Evolutionary conservation across 2,329 filamentous ascomycete genomes (phyloP).

Genomic region (Metarhizium humberi): DNA sequence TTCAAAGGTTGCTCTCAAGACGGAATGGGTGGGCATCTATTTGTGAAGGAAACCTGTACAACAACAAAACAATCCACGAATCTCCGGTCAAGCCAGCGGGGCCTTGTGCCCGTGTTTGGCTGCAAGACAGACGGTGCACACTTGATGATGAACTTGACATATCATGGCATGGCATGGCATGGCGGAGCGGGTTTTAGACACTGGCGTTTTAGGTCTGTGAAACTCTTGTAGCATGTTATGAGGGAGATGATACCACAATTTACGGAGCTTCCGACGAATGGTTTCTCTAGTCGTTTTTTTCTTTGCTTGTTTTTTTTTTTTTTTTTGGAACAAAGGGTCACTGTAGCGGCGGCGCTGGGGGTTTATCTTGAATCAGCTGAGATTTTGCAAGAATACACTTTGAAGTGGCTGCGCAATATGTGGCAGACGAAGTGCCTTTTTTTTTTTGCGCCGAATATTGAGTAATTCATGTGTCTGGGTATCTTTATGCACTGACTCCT

Average conservation of each 20-base stretch:
- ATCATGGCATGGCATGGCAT: background rate
- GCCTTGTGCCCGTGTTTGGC: background rate
- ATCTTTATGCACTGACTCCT: background rate
- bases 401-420: background rate
- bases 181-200: background rate
- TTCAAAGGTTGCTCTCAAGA: conserved; percentile 42
- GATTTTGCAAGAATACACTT: background rate
- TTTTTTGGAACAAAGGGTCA: background rate
- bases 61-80: background rate
- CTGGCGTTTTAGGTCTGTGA: background rate
- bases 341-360: background rate
- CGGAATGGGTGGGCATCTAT: conserved; percentile 54
- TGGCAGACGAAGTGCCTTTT: background rate
- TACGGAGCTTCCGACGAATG: background rate
- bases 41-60: conserved; percentile 21
- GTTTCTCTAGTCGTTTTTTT: background rate
- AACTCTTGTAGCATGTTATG: background rate
- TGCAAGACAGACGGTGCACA: background rate
- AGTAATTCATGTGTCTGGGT: background rate
- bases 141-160: background rate
- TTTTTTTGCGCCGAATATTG: background rate
- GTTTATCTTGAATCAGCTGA: background rate
- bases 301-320: background rate
- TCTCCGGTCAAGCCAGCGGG: background rate
- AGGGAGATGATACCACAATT: background rate